These are phyloP conservation scores for Clitopilus hobsonii DNA, from an alignment of 768 basidiomycete species.

Conservation along the genomic window DNA sequence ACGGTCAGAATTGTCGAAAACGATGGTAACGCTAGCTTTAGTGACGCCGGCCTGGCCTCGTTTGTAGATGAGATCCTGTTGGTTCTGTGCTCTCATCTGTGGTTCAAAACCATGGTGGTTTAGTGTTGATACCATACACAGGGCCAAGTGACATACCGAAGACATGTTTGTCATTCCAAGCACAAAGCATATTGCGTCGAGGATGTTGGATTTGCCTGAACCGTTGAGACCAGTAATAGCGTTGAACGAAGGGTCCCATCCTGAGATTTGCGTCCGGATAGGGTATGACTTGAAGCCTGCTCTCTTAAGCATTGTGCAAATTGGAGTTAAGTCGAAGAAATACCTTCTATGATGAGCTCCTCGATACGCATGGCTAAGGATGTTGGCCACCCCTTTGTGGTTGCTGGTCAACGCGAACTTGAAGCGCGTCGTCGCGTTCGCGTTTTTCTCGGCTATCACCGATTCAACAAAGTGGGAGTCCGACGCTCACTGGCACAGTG, in stretches of 20 bases:
- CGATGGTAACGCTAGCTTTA: slow-evolving; percentile 96
- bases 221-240: slow-evolving; percentile 96
- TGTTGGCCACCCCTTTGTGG: neutral
- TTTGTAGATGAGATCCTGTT: slow-evolving; percentile 98
- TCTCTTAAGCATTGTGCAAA: neutral
- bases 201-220: slow-evolving; percentile 97
- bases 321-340: neutral
- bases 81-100: slow-evolving; percentile 92
- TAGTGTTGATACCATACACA: neutral
- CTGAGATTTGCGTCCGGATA: slow-evolving; percentile 90
- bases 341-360: slow-evolving; percentile 91
- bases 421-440: neutral
- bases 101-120: slow-evolving; percentile 6
- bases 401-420: neutral
- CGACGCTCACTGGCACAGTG: too few relatives aligned
- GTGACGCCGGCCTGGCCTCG: slow-evolving; percentile 96
- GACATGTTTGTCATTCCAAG: slow-evolving; percentile 96
- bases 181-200: slow-evolving; percentile 99
- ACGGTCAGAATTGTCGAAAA: slow-evolving; percentile 95
- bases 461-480: too few relatives aligned
- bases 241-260: slow-evolving; percentile 98
- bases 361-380: slow-evolving; percentile 75
- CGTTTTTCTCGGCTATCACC: neutral
- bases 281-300: slow-evolving; percentile 98
- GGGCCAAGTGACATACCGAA: slow-evolving; percentile 44